phyloP scores from a whole-genome alignment of 164 flowering plant species.

The Litsea cubeba region DNA sequence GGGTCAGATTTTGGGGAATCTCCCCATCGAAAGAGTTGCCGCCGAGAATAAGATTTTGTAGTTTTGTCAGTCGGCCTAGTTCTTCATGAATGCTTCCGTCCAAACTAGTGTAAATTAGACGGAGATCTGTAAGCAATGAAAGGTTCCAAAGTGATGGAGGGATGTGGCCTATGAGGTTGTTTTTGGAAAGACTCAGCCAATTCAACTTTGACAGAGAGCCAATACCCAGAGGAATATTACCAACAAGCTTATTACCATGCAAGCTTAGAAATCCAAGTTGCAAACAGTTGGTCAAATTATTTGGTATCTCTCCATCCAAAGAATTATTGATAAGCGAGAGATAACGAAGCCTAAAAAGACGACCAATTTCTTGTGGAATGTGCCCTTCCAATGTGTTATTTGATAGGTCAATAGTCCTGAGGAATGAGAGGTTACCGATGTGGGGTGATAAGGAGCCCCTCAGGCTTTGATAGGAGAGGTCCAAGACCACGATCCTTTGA shows the following conservation, averaged over 20 bases:
- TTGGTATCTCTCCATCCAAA: slow-evolving; percentile 30
- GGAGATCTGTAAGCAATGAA: not conserved
- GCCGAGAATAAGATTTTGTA: slow-evolving; percentile 25
- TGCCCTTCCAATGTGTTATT: slow-evolving; percentile 28
- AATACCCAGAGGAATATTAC: not conserved
- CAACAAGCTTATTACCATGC: not conserved
- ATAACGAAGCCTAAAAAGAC: slow-evolving; percentile 22
- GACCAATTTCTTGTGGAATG: slow-evolving; percentile 28
- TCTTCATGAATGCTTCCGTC: slow-evolving; percentile 18
- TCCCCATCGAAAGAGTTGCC: slow-evolving; percentile 25
- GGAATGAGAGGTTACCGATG: slow-evolving; percentile 40
- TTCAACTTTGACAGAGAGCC: not conserved
- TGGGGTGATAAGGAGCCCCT: slow-evolving; percentile 28
- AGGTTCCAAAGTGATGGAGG: not conserved
- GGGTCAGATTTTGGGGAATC: slow-evolving; percentile 28
- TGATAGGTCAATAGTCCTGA: slow-evolving; percentile 28
- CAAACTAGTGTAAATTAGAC: not conserved
- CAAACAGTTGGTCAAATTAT: slow-evolving; percentile 13
- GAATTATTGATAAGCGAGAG: slow-evolving; percentile 29
- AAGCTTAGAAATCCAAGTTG: slow-evolving; percentile 25
- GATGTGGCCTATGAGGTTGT: not conserved
- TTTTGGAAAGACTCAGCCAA: not conserved
- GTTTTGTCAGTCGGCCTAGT: slow-evolving; percentile 22
- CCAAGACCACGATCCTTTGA: slow-evolving; percentile 21
- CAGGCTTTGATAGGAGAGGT: slow-evolving; percentile 12